A percentile compares a stretch with the other conserved stretches of the same genome.
phyloP scores from a whole-genome alignment of 352 stramenopile genomes.

The Phytophthora palmivora region DNA sequence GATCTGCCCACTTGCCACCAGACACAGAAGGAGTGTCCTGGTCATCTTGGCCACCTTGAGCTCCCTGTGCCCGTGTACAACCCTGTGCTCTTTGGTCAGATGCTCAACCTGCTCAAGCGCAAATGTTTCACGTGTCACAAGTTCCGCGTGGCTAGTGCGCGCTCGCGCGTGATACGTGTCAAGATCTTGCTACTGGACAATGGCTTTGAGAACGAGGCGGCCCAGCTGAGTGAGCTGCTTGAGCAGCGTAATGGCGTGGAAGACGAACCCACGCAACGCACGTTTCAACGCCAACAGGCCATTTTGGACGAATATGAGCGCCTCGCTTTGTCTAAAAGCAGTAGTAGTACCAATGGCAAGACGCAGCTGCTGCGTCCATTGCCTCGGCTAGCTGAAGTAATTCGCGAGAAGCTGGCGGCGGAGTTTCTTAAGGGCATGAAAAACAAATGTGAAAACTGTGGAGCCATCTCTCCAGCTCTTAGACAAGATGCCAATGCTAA shows the following conservation, averaged over 20 bases:
- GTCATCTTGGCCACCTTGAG: conserved; percentile 99
- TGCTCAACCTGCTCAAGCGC: conserved; percentile 96
- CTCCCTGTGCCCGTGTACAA: conserved; percentile 98
- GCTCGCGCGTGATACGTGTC: conserved; percentile 83
- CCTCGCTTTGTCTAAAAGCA: conserved; percentile 69
- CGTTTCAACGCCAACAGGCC: conserved; percentile 81
- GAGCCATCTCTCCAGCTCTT: conserved; percentile 94
- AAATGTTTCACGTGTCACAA: conserved; percentile 99
- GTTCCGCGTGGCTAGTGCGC: conserved; percentile 85
- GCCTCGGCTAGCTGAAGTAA: conserved; percentile 71
- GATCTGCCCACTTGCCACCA: conserved; percentile 97
- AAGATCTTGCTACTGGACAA: conserved; percentile 94
- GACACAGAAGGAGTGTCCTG: conserved; percentile 95
- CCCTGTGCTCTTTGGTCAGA: conserved; percentile 95
- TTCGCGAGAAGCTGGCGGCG: conserved; percentile 77
- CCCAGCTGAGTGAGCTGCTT: conserved; percentile 76
- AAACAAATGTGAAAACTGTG: conserved; percentile 97
- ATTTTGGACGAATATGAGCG: conserved; percentile 92
- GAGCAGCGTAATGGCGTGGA: conserved; percentile 90
- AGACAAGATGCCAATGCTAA: conserved; percentile 98
- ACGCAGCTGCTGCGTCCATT: conserved; percentile 49
- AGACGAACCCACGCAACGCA: conserved; percentile 75
- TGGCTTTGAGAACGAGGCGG: conserved; percentile 86
- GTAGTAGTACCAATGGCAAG: conserved; percentile 32
- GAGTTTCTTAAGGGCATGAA: conserved; percentile 95